phyloP scores from a whole-genome alignment of 768 basidiomycete species.

The Trametes elegans region DNA sequence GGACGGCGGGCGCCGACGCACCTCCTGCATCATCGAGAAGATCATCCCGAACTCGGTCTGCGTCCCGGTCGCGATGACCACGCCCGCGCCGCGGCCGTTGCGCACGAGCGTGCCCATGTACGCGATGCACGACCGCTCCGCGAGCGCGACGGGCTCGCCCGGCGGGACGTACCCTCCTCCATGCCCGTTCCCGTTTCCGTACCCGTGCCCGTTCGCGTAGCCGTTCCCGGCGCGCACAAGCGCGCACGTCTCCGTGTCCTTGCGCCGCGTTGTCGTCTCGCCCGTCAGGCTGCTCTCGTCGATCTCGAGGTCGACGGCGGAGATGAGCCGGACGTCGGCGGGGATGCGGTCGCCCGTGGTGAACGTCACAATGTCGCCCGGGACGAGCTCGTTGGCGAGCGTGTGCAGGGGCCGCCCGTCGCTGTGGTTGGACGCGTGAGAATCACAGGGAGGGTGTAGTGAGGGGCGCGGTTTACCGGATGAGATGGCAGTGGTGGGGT shows the following conservation, averaged over 20 bases:
- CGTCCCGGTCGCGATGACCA: conserved; percentile 83
- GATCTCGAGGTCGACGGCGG: conserved; percentile 85
- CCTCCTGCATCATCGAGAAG: conserved; percentile 98
- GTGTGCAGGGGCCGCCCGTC: conserved; percentile 70
- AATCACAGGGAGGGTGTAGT: background rate
- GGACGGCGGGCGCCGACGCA: no score
- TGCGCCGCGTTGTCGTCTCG: conserved; percentile 80
- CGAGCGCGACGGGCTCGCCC: conserved; percentile 52
- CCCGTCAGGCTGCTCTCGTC: conserved; percentile 96
- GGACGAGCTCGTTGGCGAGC: conserved; percentile 97
- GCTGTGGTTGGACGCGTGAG: conserved; percentile 19
- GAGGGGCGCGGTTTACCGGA: conserved; percentile 44
- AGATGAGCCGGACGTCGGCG: conserved; percentile 83
- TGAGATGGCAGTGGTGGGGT: conserved; percentile 92
- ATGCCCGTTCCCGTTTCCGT: conserved; percentile 22
- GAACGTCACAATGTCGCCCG: conserved; percentile 90
- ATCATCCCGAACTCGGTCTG: conserved; percentile 95
- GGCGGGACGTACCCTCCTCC: conserved; percentile 24
- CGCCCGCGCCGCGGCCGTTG: conserved; percentile 80
- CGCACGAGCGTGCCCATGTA: conserved; percentile 97
- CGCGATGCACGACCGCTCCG: conserved; percentile 83
- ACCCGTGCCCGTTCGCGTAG: conserved; percentile 17
- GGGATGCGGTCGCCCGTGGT: conserved; percentile 91
- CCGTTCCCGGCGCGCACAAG: conserved; percentile 33
- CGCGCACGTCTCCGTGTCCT: conserved; percentile 56